These are phyloP conservation scores for Stachybotrys chartarum DNA, from an alignment of 2,329 filamentous ascomycete genomes.

Conservation along the genomic window DNA sequence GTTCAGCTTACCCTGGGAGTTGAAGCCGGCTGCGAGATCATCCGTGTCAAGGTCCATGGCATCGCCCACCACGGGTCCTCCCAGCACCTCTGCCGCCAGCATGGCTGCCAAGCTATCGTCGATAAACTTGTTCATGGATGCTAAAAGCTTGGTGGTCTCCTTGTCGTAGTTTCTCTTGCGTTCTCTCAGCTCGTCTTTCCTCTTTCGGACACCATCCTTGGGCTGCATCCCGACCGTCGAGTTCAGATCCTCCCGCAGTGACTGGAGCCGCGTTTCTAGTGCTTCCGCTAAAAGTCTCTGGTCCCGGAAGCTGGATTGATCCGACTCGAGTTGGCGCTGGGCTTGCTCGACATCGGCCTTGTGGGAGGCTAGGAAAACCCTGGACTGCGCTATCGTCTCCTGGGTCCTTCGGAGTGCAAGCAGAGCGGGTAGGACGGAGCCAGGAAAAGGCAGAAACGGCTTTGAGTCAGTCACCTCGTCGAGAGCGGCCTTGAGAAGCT, in stretches of 20 bases:
- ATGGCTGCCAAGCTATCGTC: constrained; percentile 63
- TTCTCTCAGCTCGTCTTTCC: constrained; percentile 51
- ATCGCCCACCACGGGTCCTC: constrained; percentile 75
- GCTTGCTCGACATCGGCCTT: constrained; percentile 32
- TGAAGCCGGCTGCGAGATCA: constrained; percentile 53
- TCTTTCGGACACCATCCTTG: constrained; percentile 55
- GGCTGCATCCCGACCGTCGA: constrained; percentile 51
- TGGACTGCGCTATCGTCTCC: constrained; percentile 57
- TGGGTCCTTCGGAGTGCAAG: constrained; percentile 63
- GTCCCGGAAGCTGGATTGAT: constrained; percentile 44
- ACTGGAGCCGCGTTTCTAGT: constrained; percentile 49
- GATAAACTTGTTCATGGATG: constrained; percentile 62
- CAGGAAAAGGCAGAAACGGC: constrained; percentile 58
- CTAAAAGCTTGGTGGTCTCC: constrained; percentile 54
- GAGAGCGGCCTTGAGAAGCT: constrained; percentile 58
- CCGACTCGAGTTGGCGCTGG: constrained; percentile 40
- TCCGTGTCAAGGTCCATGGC: constrained; percentile 57
- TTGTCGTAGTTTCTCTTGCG: constrained; percentile 54
- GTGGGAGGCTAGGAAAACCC: constrained; percentile 45
- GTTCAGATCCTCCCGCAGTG: constrained; percentile 50
- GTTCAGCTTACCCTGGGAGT: constrained; percentile 48
- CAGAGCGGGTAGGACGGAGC: constrained; percentile 64
- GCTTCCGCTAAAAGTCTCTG: constrained; percentile 48
- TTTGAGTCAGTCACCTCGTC: constrained; percentile 52
- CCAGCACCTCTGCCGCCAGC: constrained; percentile 76